Evolutionary conservation across 176 grass and related monocot species (phyloP).

Genomic region (Melocanna baccifera): DNA sequence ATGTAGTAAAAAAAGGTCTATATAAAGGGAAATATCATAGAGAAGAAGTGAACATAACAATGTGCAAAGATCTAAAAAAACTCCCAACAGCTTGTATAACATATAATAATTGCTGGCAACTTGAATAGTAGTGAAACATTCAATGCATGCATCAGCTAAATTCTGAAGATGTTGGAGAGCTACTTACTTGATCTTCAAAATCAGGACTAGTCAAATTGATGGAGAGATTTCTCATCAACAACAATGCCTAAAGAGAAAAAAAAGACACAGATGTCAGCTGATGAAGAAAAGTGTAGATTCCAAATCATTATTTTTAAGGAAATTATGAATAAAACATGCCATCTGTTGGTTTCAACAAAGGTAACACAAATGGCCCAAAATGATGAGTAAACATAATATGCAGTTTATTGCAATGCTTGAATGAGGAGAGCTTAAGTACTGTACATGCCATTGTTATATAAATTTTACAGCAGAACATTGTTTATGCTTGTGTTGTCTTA

Average conservation of each 20-base stretch:
- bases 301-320: neutral
- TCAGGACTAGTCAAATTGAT: constrained; percentile 93
- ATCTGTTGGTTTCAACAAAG: constrained; percentile 17
- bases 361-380: neutral
- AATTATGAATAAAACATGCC: constrained; percentile 9
- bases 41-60: neutral
- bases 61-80: constrained; percentile 1
- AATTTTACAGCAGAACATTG: neutral
- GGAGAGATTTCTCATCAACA: constrained; percentile 96
- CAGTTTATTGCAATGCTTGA: constrained; percentile 11
- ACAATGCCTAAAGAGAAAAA: constrained; percentile 62
- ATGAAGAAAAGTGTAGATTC: constrained; percentile 16
- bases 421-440: neutral
- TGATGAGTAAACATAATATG: neutral
- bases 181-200: constrained; percentile 98
- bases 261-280: constrained; percentile 8
- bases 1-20: neutral
- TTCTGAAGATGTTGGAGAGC: constrained; percentile 10
- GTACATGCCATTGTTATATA: neutral
- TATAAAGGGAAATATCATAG: neutral
- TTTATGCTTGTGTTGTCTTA: neutral
- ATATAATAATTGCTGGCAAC: neutral
- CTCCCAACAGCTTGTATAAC: neutral
- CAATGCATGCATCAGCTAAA: constrained; percentile 15
- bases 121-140: neutral